Evolutionary conservation across 1,284 basidiomycete species (phyloP).

Genomic region (Leccinum pseudoinsigne): DNA sequence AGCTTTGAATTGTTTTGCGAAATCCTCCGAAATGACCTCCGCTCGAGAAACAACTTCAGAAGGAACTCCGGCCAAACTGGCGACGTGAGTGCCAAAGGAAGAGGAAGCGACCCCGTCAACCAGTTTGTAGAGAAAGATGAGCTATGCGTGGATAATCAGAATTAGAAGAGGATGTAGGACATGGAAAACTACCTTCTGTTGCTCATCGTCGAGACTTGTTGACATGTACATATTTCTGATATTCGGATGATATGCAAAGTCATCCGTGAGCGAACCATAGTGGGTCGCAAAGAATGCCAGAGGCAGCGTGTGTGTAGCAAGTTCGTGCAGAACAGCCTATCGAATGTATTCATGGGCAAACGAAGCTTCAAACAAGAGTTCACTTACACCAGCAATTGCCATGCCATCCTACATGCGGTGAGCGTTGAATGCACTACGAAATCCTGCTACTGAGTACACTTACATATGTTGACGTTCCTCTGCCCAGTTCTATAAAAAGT

Average conservation of each 20-base stretch:
- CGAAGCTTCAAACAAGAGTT: neutral
- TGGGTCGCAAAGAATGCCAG: constrained; percentile 87
- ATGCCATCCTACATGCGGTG: constrained; percentile 74
- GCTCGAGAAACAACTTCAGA: constrained; percentile 82
- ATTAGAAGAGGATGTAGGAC: neutral
- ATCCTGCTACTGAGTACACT: constrained; percentile 32
- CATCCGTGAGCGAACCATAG: constrained; percentile 85
- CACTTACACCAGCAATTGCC: constrained; percentile 84
- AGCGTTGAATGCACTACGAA: constrained; percentile 21
- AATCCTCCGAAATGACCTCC: constrained; percentile 84
- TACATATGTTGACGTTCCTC: constrained; percentile 85
- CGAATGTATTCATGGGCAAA: constrained; percentile 10
- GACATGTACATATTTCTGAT: constrained; percentile 95
- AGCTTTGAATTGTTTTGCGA: constrained; percentile 83
- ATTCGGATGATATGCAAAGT: constrained; percentile 89
- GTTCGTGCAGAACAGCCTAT: constrained; percentile 87
- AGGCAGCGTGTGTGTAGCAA: constrained; percentile 88
- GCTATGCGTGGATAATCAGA: constrained; percentile 40
- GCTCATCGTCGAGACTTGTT: constrained; percentile 88
- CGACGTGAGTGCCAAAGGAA: constrained; percentile 93
- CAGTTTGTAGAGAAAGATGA: constrained; percentile 93
- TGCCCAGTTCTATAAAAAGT: constrained; percentile 69
- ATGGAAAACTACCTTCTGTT: constrained; percentile 62
- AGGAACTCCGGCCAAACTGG: constrained; percentile 84
- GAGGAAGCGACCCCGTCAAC: constrained; percentile 87